Evolutionary conservation across 805 yeast species (phyloP).

Genomic region (Yarrowia alimentaria): DNA sequence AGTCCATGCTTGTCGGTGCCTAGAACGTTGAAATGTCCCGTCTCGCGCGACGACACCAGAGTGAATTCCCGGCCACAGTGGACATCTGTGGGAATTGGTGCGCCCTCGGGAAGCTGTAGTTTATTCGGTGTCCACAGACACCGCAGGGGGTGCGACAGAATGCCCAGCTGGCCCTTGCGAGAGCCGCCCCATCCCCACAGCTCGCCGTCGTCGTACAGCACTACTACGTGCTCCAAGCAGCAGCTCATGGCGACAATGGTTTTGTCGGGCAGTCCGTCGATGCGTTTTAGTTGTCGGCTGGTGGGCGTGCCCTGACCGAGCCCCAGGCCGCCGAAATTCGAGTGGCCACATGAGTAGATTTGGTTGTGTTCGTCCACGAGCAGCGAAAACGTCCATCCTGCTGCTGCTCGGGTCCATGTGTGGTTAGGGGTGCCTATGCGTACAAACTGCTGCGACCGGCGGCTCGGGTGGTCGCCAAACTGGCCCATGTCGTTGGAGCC

Average conservation of each 20-base stretch:
- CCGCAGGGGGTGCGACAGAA: slow-evolving; percentile 29
- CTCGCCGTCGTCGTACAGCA: slow-evolving; percentile 42
- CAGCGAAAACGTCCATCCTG: slow-evolving; percentile 80
- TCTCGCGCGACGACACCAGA: slow-evolving; percentile 36
- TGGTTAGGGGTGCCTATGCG: slow-evolving; percentile 29
- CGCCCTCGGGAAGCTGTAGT: background rate
- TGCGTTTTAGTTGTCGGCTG: background rate
- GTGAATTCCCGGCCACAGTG: slow-evolving; percentile 63
- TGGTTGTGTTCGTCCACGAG: slow-evolving; percentile 45
- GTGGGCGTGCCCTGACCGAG: slow-evolving; percentile 52
- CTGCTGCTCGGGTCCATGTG: slow-evolving; percentile 50
- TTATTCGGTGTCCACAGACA: slow-evolving; percentile 21
- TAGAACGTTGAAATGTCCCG: slow-evolving; percentile 33
- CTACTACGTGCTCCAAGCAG: slow-evolving; percentile 41
- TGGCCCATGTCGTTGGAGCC: slow-evolving; percentile 65
- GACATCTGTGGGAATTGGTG: slow-evolving; percentile 29
- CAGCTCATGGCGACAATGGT: slow-evolving; percentile 32
- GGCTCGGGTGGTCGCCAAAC: slow-evolving; percentile 43
- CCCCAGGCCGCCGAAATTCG: slow-evolving; percentile 57
- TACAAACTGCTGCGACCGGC: slow-evolving; percentile 11
- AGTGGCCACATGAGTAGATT: slow-evolving; percentile 54
- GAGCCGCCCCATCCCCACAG: slow-evolving; percentile 69
- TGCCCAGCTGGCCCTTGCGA: slow-evolving; percentile 55
- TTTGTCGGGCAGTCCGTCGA: slow-evolving; percentile 25
- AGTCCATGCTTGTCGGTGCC: slow-evolving; percentile 42